Evolutionary conservation across 2,329 filamentous ascomycete species (phyloP), one percentile per base, ranked within the genome.

Genomic region (Aspergillus latus): DNA sequence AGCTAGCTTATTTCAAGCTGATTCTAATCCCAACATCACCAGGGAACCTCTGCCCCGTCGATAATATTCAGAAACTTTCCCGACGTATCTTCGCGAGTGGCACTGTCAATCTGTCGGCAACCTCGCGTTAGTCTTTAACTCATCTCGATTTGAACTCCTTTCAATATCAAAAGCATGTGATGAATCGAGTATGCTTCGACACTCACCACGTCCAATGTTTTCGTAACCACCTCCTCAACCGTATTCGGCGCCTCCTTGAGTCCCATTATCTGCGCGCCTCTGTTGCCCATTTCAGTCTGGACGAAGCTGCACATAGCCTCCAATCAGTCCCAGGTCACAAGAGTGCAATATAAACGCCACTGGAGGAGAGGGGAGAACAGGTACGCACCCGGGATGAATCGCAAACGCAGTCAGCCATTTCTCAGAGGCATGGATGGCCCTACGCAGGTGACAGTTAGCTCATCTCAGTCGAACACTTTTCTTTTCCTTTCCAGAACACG

Each of bases 41-140:
- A 56, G 3, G 54, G 54, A 36, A 52, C 7, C 49, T 56, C 54
- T 4, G 54, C 43, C 28, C 54, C 54, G 48, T 52, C 49, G 44
- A 56, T 52, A 5, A 47, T 34, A 21, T 56, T 52, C 37, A 52
- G 36, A 30, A 56, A 56, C 29, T 28, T 47, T 4, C 49, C 54
- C 9, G 40, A 46, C 5, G 54, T 36, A 2, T 9, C 30, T 9
- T 56, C 54, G 11, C 49, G 40, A 6, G 54, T 52, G 1, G 54
- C 34, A 11, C 21, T 32, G 15, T 52, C 54, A 10, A 56, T 48
- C 54, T 56, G 34, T 13, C 7, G 11, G 4, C 34, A 11, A 37
- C 34, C 8, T 13, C 5, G 34, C 34, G n/a, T 37, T 13, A 37
- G 34, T 21, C 21, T 21, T 13, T 13, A 37, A 34, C 7, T 11